These are phyloP conservation scores for Corchorus capsularis DNA, from an alignment of 345 rosid genomes.

Conservation along the genomic window DNA sequence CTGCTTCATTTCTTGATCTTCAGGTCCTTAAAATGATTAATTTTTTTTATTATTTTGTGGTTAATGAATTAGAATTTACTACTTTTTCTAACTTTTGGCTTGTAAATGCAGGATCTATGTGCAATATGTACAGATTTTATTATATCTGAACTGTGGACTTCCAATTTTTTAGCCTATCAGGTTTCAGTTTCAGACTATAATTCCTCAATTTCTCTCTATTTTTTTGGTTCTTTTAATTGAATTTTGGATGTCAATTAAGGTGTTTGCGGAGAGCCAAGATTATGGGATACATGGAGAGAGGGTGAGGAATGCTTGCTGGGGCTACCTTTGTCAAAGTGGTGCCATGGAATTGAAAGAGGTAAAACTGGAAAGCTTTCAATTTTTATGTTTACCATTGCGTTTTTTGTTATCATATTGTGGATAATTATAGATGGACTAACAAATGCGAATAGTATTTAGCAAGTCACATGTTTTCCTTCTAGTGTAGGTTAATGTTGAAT, in stretches of 20 bases:
- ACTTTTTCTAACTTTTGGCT: neutral
- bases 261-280: slow-evolving; percentile 97
- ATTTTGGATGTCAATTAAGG: slow-evolving; percentile 44
- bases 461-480: neutral
- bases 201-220: slow-evolving; percentile 14
- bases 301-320: slow-evolving; percentile 97
- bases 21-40: slow-evolving; percentile 51
- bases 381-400: neutral
- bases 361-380: neutral
- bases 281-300: slow-evolving; percentile 96
- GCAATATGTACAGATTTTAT: slow-evolving; percentile 95
- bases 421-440: neutral
- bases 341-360: slow-evolving; percentile 91
- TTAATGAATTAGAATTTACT: neutral
- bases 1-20: slow-evolving; percentile 97
- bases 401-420: neutral
- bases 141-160: slow-evolving; percentile 85
- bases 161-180: slow-evolving; percentile 93
- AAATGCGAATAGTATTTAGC: neutral
- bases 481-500: slow-evolving; percentile 8
- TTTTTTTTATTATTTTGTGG: neutral
- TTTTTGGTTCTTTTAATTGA: slow-evolving; percentile 5
- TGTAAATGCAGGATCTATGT: slow-evolving; percentile 73
- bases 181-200: slow-evolving; percentile 44
- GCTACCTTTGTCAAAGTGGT: slow-evolving; percentile 97